Evolutionary conservation across 2,329 filamentous ascomycete genomes (phyloP), one percentile per base, ranked within the genome.

Genomic region (Aspergillus niger): DNA sequence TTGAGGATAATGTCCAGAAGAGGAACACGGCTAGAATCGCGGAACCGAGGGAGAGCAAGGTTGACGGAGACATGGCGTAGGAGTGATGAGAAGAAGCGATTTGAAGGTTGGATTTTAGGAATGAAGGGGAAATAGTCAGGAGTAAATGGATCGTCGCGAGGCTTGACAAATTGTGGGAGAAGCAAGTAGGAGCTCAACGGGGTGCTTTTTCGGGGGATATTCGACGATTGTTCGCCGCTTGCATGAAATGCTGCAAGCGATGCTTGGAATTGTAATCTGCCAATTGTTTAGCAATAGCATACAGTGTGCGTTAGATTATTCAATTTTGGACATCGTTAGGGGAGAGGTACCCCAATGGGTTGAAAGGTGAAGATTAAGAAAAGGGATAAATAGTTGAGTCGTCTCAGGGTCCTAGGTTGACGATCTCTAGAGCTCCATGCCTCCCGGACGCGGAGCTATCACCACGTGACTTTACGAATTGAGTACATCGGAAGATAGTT

Each of bases 1-100:
- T 79, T 6, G 77, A 73, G 41, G 76, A 77, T 36, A 79, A 61
- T 1, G 73, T 73, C 77, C 77, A 79, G 69, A 79, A 76, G 61
- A 80, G 66, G 57, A 81, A 70, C 53, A 82, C 68, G 17, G 78
- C 69, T 5, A 76, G 74, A n/a, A 81, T 65, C 28, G 72, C 71
- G 32, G 76, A 64, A 49, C 69, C 72, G 36, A 76, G 22, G 8
- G 74, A 67, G 57, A 74, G 57, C 53, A 71, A 63, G 1, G 68
- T 59, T 38, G 65, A 57, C 8, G 65, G 59, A 22, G 39, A 53
- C 67, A 70, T 70, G 44, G 48, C 61, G 57, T 1, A 3, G 28
- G 5, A n/a, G 17, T 22, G 3, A 1, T 24, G 2, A 15, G 11
- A 24, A 11, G 32, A 5, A 10, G 4, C 5, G 32, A 36, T 36